These are phyloP conservation scores for Ligustrum vulgare DNA, from an alignment of 257 asterid species.

Conservation along the genomic window DNA sequence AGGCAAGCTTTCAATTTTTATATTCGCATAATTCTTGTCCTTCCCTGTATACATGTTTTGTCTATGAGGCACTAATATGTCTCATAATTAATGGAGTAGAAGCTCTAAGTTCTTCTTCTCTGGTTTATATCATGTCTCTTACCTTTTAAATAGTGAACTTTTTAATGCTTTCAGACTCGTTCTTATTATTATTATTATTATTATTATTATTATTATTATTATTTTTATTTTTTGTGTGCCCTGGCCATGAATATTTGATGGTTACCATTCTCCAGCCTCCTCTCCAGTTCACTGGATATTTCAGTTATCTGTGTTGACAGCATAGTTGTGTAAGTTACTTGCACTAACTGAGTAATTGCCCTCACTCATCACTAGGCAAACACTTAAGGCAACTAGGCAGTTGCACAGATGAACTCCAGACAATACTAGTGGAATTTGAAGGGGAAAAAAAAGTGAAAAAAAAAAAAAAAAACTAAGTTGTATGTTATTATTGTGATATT, in stretches of 20 bases:
- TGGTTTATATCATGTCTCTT: not conserved
- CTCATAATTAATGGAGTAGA: not conserved
- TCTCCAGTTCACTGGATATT: not conserved
- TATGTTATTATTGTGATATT: not conserved
- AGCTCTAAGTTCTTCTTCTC: not conserved
- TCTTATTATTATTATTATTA: not conserved
- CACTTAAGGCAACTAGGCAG: not conserved
- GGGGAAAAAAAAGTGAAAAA: no score
- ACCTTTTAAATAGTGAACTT: not conserved
- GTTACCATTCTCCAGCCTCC: not conserved
- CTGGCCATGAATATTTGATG: not conserved
- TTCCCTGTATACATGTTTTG: not conserved
- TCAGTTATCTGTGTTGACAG: not conserved
- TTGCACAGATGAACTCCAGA: not conserved
- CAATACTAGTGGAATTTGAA: not conserved
- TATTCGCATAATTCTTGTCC: not conserved
- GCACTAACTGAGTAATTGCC: not conserved
- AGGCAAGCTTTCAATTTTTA: conserved; percentile 23
- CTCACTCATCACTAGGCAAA: not conserved
- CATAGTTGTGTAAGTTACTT: not conserved
- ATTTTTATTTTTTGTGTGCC: not conserved
- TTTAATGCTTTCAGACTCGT: not conserved
- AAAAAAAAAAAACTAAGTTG: not conserved
- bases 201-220: not conserved
- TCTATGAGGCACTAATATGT: not conserved